Percentiles rank a stretch among this genome's conserved stretches.
phyloP scores from a whole-genome alignment of 306 rosid genomes.

The Arachis stenosperma region DNA sequence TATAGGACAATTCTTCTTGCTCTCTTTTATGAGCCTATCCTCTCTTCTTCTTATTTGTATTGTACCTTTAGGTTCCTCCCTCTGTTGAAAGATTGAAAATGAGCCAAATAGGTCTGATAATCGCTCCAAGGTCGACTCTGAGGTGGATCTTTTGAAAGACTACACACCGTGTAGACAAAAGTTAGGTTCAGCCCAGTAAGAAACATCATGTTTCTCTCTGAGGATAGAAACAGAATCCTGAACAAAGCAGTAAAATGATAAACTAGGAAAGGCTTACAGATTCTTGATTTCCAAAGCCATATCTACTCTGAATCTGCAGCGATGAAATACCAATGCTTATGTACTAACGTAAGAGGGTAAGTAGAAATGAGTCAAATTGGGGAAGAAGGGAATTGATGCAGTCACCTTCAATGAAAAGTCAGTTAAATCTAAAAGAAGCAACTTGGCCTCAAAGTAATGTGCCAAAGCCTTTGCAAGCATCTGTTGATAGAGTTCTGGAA shows the following conservation, averaged over 20 bases:
- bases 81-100: conserved; percentile 69
- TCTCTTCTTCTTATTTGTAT: background rate
- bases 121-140: conserved; percentile 80
- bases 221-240: background rate
- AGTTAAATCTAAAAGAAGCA: conserved; percentile 84
- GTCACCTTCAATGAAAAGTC: conserved; percentile 82
- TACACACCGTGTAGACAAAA: conserved; percentile 33
- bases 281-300: conserved; percentile 66
- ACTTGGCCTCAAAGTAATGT: conserved; percentile 91
- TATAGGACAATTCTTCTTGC: too few species aligned
- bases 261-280: conserved; percentile 58
- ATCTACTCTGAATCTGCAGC: conserved; percentile 83
- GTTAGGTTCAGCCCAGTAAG: conserved; percentile 6
- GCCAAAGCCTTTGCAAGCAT: conserved; percentile 97
- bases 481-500: conserved; percentile 82
- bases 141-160: conserved; percentile 81
- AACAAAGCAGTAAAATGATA: conserved; percentile 24
- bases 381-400: background rate
- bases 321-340: conserved; percentile 20
- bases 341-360: background rate
- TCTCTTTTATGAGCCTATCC: too few species aligned
- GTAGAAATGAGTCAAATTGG: background rate
- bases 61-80: conserved; percentile 78
- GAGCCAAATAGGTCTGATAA: conserved; percentile 82
- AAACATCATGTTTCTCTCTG: background rate